These are phyloP conservation scores for Trichoderma asperellum DNA, from an alignment of 2,329 filamentous ascomycete genomes.

Conservation along the genomic window DNA sequence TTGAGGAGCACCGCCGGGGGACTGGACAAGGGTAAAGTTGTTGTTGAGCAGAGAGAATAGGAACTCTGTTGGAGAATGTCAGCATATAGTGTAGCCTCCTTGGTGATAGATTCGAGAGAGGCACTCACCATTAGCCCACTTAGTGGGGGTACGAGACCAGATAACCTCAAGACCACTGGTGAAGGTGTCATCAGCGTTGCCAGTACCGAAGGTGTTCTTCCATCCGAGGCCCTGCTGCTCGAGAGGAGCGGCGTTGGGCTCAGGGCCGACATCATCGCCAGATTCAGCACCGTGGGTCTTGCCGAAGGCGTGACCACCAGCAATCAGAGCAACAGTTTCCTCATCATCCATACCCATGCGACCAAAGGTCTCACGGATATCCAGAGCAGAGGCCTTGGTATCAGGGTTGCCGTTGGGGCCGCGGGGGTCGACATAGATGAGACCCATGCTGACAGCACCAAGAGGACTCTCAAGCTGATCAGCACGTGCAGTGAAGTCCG, in stretches of 20 bases:
- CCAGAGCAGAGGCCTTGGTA: slow-evolving; percentile 66
- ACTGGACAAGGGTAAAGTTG: slow-evolving; percentile 77
- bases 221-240: slow-evolving; percentile 73
- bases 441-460: slow-evolving; percentile 67
- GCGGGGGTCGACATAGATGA: slow-evolving; percentile 82
- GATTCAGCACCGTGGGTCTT: slow-evolving; percentile 77
- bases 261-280: slow-evolving; percentile 61
- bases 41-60: slow-evolving; percentile 76
- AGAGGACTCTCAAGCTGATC: slow-evolving; percentile 67
- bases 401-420: slow-evolving; percentile 73
- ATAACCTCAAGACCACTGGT: slow-evolving; percentile 76
- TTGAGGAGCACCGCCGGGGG: slow-evolving; percentile 74
- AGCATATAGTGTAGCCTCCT: background rate
- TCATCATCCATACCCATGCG: slow-evolving; percentile 84
- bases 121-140: slow-evolving; percentile 42
- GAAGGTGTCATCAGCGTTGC: slow-evolving; percentile 70
- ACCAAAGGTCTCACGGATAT: slow-evolving; percentile 73
- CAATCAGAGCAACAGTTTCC: slow-evolving; percentile 78
- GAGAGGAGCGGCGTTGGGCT: slow-evolving; percentile 66
- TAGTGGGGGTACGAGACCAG: slow-evolving; percentile 74
- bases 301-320: slow-evolving; percentile 76
- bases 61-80: slow-evolving; percentile 65
- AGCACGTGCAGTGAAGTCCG: slow-evolving; percentile 57
- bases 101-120: background rate
- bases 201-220: slow-evolving; percentile 64